Evolutionary conservation across 73 alveolate species (phyloP), one percentile per base, ranked within the genome.

Genomic region (Paramecium caudatum): DNA sequence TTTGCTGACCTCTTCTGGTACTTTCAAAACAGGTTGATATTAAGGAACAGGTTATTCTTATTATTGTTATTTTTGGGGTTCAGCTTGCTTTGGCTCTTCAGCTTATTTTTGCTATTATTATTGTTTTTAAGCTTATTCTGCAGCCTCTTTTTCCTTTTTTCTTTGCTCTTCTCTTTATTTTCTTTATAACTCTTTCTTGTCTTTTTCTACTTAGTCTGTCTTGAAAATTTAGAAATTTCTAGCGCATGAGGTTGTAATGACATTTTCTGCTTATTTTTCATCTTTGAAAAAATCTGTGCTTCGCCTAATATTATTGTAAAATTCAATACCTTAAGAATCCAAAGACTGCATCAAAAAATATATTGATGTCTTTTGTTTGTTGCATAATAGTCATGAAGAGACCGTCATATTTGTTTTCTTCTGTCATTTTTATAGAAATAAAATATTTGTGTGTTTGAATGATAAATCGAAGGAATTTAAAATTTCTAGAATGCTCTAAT

Each of bases 381-480:
- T 97, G 95, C 90, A 97, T 96, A n/a, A 94, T 96, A 21, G 99
- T 94, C 99, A 97, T 97, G 83, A 97, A 94, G 27, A 97, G 82
- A 4, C 99, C 99, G 83, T 97, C 99, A 45, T 95, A 96, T 87
- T 93, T 87, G 13, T 93, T 97, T 46, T 93, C 98, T 12, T 84
- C 92, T 17, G 90, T 62, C 88, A 55, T 86, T 62, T 49, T 19
- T 39, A 39, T 47, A 27, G 82, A 65, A 65, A 55, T 2, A 43
- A 43, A 55, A 27, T 55, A 55, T 55, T 55, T 23, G 23, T 23
- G 30, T 19, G 23, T 55, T 55, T 55, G 2, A 55, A 55, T 27
- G 30, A 55, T 55, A 55, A 5, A 21, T 27, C 46, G 23, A 9
- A 55, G 13, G 45, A n/a, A 10, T 43, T 55, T 27, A 55, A 50